Percentiles rank a stretch among this genome's conserved stretches.
phyloP scores from a whole-genome alignment of 768 basidiomycete species.

The Tricholoma terreum region DNA sequence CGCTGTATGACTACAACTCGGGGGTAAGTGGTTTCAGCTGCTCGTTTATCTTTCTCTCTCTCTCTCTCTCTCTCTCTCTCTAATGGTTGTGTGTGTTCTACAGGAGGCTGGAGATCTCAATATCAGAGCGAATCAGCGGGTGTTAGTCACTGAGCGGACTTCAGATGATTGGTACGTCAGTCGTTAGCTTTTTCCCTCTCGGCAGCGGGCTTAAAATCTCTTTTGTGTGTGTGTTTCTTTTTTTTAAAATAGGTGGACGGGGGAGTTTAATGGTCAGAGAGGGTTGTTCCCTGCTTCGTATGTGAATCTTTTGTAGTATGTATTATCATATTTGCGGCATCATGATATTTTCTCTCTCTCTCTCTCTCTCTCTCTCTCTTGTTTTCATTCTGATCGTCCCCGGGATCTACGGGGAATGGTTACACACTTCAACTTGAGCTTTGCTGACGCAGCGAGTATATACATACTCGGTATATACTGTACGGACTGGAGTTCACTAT shows the following conservation, averaged over 20 bases:
- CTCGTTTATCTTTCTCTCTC: constrained; percentile 1
- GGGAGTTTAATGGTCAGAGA: constrained; percentile 52
- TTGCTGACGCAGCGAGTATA: too few species aligned
- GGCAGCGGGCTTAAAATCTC: neutral
- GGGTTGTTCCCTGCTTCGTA: constrained; percentile 70
- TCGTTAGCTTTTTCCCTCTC: neutral
- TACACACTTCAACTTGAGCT: too few species aligned
- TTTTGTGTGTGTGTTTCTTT: too few species aligned
- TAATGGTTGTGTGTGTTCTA: neutral
- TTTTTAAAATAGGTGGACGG: constrained; percentile 80
- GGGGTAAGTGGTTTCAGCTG: constrained; percentile 35
- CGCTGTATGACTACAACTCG: constrained; percentile 70
- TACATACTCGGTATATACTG: too few species aligned
- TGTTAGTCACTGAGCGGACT: constrained; percentile 62
- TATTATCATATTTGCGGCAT: neutral
- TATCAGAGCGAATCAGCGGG: constrained; percentile 52
- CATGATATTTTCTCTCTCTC: neutral
- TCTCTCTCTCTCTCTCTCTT: neutral
- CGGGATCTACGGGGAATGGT: too few species aligned
- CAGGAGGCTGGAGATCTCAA: constrained; percentile 71
- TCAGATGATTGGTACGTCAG: constrained; percentile 74
- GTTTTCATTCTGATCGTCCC: too few species aligned
- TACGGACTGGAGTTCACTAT: too few species aligned
- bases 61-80: neutral
- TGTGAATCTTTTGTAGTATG: constrained; percentile 51